Evolutionary conservation across 2,329 filamentous ascomycete genomes (phyloP), one percentile per base, ranked within the genome.

Genomic region (Nothophoma quercina): DNA sequence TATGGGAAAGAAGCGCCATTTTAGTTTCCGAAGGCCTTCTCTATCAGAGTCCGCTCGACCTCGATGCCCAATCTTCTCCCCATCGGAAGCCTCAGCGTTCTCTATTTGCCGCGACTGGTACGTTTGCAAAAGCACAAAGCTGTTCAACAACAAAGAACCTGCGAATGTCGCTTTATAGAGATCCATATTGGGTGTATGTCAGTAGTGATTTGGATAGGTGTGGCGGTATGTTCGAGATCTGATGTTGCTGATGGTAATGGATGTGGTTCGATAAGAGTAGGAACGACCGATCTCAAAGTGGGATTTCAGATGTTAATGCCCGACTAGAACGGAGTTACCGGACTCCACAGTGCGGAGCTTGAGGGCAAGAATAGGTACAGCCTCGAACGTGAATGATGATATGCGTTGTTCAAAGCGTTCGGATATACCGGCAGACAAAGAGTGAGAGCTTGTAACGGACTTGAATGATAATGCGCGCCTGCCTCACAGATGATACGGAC

Each of bases 1-100:
- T 7, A 77, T 77, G n/a, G 72, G 67, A 47, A 79, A 76, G 67
- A 78, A 79, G 13, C 67, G 60, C 49, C 62, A 64, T 62, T 78
- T 78, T 54, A 79, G 71, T 35, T 71, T 71, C 25, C 57, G 59
- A 21, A 74, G 60, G 29, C 69, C 65, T 32, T 70, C 61, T 32
- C 55, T 56, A 32, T 70, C 67, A 3, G 59, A 59, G 9, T 67
- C 62, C 26, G 56, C 50, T 28, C 64, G 60, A 15, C 60, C 64
- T 41, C 64, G 58, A 46, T 62, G 63, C 34, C 68, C 63, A 18
- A 60, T 49, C 42, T 68, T 68, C 28, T 67, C 60, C 8, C 57
- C 28, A 25, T 28, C 47, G 6, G 49, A 42, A 7, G 52, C 21
- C 7, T 59, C 51, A 7, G 53, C 35, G 15, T 43, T 32, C 10